These are phyloP conservation scores for Scytalidium lignicola DNA, from an alignment of 2,329 filamentous ascomycete genomes.

Conservation along the genomic window DNA sequence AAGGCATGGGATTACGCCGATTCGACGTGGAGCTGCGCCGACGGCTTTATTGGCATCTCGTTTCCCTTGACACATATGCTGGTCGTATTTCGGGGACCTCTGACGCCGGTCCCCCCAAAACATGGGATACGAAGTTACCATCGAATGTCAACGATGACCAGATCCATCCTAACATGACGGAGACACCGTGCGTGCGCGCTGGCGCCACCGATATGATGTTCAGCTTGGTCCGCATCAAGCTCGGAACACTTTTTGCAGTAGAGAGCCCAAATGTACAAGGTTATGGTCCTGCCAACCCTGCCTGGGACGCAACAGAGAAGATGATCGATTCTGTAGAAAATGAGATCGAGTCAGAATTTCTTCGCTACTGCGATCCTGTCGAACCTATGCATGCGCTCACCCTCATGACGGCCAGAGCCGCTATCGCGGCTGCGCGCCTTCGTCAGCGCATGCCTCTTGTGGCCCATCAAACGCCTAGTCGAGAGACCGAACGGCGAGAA, in stretches of 20 bases:
- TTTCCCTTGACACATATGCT: constrained; percentile 45
- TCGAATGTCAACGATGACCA: constrained; percentile 57
- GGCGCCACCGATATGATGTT: constrained; percentile 57
- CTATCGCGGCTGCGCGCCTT: not conserved
- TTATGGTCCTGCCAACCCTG: constrained; percentile 1
- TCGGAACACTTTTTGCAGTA: constrained; percentile 34
- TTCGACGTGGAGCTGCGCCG: constrained; percentile 58
- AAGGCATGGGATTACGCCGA: constrained; percentile 30
- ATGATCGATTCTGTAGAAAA: constrained; percentile 25
- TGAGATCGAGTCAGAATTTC: constrained; percentile 29
- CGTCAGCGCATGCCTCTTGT: constrained; percentile 11
- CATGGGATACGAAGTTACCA: constrained; percentile 49
- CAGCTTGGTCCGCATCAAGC: constrained; percentile 50
- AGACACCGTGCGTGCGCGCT: constrained; percentile 40
- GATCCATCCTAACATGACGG: constrained; percentile 49
- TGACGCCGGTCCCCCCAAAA: constrained; percentile 26
- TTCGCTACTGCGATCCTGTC: constrained; percentile 32
- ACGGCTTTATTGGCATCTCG: constrained; percentile 58
- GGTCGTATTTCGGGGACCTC: constrained; percentile 46
- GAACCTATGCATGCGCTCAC: constrained; percentile 26
- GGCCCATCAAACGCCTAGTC: constrained; percentile 15
- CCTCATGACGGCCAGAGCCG: constrained; percentile 6
- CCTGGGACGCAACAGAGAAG: not conserved
- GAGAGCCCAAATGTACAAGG: not conserved
- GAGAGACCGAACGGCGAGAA: constrained; percentile 19